Evolutionary conservation across 139 green algal species (phyloP), one percentile per base, ranked within the genome.

Genomic region (Gonium pectorale): DNA sequence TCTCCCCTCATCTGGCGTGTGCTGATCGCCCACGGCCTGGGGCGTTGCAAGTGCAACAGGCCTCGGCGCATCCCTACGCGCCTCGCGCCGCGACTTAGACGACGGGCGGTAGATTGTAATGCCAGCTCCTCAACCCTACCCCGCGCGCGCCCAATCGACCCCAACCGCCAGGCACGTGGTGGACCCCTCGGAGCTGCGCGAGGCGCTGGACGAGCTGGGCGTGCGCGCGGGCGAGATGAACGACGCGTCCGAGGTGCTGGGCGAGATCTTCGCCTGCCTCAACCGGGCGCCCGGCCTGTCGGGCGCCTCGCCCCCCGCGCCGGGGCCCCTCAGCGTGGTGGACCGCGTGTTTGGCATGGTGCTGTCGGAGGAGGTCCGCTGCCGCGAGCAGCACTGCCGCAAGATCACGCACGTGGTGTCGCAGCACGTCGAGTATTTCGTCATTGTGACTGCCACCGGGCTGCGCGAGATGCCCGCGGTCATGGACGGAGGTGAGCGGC

Each of bases 171-270:
- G 80, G 70, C 59, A 37, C 41, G 79, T 89, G 44, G 88, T 95
- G 35, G 90, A 90, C 52, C 94, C 94, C 17, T 92, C 85, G 1
- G 67, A 79, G 33, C 86, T 97, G 79, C 87, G 94, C 52, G 81
- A 89, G 74, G 93, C 95, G 27, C 94, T 98, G 73, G 90, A 89
- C 56, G 67, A 51, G 21, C 46, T 91, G 82, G 94, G 94, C 90
- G 74, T 79, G 22, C 43, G 43, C 4, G 59, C 92, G 22, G 89
- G 90, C 43, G 87, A 96, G 90, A 95, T 95, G 92, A 91, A 87
- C 74, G 92, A 95, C 79, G 87, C 92, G 21, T 79, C 68, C 31
- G 89, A 93, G 88, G 80, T 91, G 68, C 69, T 93, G 44, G 64
- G 83, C 51, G 66, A 71, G 52, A 56, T 94, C 17, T 93, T 88